These are phyloP conservation scores for Achaetomium macrosporum DNA, from an alignment of 2,329 filamentous ascomycete genomes.

Conservation along the genomic window DNA sequence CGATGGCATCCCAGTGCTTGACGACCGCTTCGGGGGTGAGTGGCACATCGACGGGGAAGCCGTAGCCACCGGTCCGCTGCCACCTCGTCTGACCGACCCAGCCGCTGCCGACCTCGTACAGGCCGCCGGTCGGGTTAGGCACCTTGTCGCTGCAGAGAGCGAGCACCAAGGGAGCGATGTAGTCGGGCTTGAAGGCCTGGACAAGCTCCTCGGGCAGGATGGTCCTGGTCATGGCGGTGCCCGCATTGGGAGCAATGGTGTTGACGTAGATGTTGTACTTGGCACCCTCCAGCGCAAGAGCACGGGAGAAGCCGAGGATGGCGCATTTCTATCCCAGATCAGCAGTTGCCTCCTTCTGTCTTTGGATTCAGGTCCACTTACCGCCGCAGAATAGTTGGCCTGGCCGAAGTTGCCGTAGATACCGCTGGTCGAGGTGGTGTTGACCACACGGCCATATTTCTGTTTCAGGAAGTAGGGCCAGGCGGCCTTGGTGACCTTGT, in stretches of 20 bases:
- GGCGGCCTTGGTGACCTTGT: slow-evolving; percentile 93
- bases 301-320: slow-evolving; percentile 91
- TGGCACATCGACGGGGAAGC: slow-evolving; percentile 80
- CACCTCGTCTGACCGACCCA: slow-evolving; percentile 91
- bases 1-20: slow-evolving; percentile 70
- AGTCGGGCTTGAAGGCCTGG: slow-evolving; percentile 98
- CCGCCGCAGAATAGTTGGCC: slow-evolving; percentile 89
- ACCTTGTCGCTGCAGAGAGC: slow-evolving; percentile 81
- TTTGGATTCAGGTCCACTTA: slow-evolving; percentile 40
- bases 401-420: slow-evolving; percentile 99
- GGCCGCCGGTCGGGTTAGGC: slow-evolving; percentile 74
- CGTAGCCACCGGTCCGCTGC: slow-evolving; percentile 85
- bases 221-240: slow-evolving; percentile 88
- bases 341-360: not conserved
- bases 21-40: slow-evolving; percentile 80
- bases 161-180: slow-evolving; percentile 88
- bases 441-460: slow-evolving; percentile 94
- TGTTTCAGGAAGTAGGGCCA: slow-evolving; percentile 98
- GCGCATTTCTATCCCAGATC: slow-evolving; percentile 63
- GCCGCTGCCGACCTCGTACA: slow-evolving; percentile 93
- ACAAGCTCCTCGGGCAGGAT: slow-evolving; percentile 97
- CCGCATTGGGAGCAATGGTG: slow-evolving; percentile 95
- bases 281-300: slow-evolving; percentile 83
- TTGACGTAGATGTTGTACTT: slow-evolving; percentile 99
- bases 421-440: slow-evolving; percentile 93